Base-by-base conservation (phyloP, 2,329 filamentous ascomycete genomes). In the Pseudogymnoascus sp. region DNA sequence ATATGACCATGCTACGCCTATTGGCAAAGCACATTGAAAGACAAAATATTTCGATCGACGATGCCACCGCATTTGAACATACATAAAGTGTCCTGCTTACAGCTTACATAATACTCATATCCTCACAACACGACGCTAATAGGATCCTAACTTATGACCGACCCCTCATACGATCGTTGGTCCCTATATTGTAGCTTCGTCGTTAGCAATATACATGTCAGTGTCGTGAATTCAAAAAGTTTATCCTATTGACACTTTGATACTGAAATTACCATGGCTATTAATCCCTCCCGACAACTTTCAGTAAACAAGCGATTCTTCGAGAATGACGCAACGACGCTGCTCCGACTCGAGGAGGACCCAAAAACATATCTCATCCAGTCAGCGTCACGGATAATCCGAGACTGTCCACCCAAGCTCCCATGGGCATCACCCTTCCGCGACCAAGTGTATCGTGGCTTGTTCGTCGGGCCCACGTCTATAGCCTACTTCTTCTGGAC, bases 401-500 rank as follows among this genome's bases (percentile, higher is more conserved):
- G 19, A 11, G 42, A 63, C 16, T 63, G 58, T n/a, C 63, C 63
- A 4, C 63, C 63, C 38, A 36, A 36, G 14, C 45, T 63, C 2
- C 62, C 63, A 41, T 63, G 63, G 63, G 11, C 45, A 8, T 55
- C 58, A 2, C 42, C 16, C 9, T 63, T 52, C 22, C 45, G 19
- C 11, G 60, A 30, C n/a, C 19, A 62, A 3, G 22, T 62, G 0
- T 38, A 64, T 19, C 38, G 42, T n/a, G 83, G 83, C 0, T 69
- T 85, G 11, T 82, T 80, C 67, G 74, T 72, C 2, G 83, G 82
- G 1, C 82, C 82, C 14, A 84, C 81, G 1, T 80, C 80, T 12
- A 73, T 84, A n/a, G 80, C 81, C 4, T 82, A 82, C 64, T 74
- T 85, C 8, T 82, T 85, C 70, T 77, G 82, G 22, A 74, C 75